Evolutionary conservation across 1,139 yeast genomes (phyloP).

Genomic region (Geotrichum fermentans): DNA sequence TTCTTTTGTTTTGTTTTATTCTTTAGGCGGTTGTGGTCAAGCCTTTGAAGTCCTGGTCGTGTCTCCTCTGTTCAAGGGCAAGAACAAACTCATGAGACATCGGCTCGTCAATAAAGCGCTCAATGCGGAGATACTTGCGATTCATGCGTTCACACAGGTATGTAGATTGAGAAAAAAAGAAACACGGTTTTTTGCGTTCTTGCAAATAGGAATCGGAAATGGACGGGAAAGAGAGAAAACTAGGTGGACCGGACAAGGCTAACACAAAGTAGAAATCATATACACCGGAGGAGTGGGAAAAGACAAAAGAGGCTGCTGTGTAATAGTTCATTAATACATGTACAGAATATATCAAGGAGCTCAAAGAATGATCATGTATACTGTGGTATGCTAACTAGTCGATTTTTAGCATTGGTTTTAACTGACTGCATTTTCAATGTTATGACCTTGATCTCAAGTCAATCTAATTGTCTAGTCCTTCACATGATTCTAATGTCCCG

Average conservation of each 20-base stretch:
- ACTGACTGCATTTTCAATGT: too few species aligned
- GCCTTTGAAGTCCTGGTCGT: slow-evolving; percentile 80
- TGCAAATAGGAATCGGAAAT: too few species aligned
- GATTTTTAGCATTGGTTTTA: too few species aligned
- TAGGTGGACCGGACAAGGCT: too few species aligned
- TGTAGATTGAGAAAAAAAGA: slow-evolving; percentile 35
- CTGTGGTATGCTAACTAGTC: too few species aligned
- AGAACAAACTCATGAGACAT: slow-evolving; percentile 81
- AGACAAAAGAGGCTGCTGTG: slow-evolving; percentile 20
- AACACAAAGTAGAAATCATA: slow-evolving; percentile 32
- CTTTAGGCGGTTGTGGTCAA: slow-evolving; percentile 73
- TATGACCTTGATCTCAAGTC: too few species aligned
- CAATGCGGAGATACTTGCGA: slow-evolving; percentile 73
- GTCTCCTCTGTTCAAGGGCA: slow-evolving; percentile 67
- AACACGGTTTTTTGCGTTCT: not conserved
- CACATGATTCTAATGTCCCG: slow-evolving; percentile 10
- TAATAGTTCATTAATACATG: too few species aligned
- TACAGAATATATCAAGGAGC: too few species aligned
- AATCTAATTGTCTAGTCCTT: not conserved
- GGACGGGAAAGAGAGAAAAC: too few species aligned
- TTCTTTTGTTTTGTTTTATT: not conserved
- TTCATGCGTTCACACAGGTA: slow-evolving; percentile 94
- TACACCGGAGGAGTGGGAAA: slow-evolving; percentile 34
- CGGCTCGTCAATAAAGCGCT: slow-evolving; percentile 75
- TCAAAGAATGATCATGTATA: too few species aligned